These are phyloP conservation scores for Dovyalis caffra DNA, from an alignment of 345 rosid genomes.

Conservation along the genomic window DNA sequence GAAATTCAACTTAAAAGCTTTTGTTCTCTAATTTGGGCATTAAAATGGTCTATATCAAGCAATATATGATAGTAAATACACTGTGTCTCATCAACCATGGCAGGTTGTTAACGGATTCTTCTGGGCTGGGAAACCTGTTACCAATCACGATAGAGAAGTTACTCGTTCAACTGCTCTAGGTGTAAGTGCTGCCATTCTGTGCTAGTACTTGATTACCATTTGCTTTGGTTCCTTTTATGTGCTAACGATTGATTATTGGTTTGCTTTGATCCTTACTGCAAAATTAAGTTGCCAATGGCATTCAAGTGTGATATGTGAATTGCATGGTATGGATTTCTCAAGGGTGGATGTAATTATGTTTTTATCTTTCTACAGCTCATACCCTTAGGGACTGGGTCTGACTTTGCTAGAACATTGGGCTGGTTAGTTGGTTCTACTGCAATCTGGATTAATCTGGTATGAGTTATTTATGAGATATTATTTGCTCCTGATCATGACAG, in stretches of 20 bases:
- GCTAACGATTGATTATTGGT: too few relatives aligned
- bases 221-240: too few relatives aligned
- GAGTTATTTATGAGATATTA: not conserved
- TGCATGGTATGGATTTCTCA: conserved; percentile 7
- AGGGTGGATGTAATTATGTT: conserved; percentile 18
- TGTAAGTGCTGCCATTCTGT: conserved; percentile 45
- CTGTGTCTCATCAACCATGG: conserved; percentile 5
- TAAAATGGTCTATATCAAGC: too few relatives aligned
- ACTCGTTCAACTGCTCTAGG: conserved; percentile 78
- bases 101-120: conserved; percentile 98
- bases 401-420: conserved; percentile 90
- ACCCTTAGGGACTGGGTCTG: conserved; percentile 95
- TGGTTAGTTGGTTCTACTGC: conserved; percentile 60
- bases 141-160: conserved; percentile 42
- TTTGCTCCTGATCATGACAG: conserved; percentile 14
- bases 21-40: too few relatives aligned
- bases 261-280: not conserved
- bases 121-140: conserved; percentile 71
- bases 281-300: not conserved
- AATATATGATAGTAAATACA: too few relatives aligned
- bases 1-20: too few relatives aligned
- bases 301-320: too few relatives aligned
- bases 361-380: conserved; percentile 57
- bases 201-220: too few relatives aligned
- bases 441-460: conserved; percentile 7